A percentile compares a stretch with the other conserved stretches of the same genome.
Evolutionary conservation across 139 green algal genomes (phyloP).

Genomic region (Chlorella sp.): DNA sequence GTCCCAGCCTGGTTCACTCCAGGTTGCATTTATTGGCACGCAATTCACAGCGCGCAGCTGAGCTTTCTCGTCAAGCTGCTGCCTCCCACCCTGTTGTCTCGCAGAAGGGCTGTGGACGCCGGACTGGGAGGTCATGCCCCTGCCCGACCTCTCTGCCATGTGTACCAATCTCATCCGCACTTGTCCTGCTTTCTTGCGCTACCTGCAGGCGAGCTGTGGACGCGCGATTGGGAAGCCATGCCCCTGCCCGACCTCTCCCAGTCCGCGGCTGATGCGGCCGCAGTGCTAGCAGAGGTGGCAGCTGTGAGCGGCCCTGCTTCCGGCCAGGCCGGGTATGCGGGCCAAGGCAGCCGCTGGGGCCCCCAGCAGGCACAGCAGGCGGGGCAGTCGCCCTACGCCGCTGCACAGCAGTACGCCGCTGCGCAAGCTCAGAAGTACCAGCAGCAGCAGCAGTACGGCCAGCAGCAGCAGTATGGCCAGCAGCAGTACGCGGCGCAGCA

Average conservation of each 20-base stretch:
- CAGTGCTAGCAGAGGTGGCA: slow-evolving; percentile 18
- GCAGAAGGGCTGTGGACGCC: slow-evolving; percentile 58
- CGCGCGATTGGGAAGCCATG: slow-evolving; percentile 56
- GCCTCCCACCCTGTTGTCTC: neutral
- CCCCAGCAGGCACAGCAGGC: neutral
- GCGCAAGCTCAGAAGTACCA: neutral
- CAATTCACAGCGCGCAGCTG: too few relatives aligned
- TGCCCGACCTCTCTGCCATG: slow-evolving; percentile 50
- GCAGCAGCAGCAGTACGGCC: slow-evolving; percentile 9
- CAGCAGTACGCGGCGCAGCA: neutral
- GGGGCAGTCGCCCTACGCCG: neutral
- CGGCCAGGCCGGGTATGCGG: neutral
- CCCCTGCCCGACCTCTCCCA: slow-evolving; percentile 48
- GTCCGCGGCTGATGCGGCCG: slow-evolving; percentile 32
- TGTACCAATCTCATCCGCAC: too few relatives aligned
- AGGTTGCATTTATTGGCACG: too few relatives aligned
- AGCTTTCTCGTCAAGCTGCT: neutral
- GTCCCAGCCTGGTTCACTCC: too few relatives aligned
- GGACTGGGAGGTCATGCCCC: slow-evolving; percentile 57
- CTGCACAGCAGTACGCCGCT: neutral
- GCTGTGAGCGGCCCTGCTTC: neutral
- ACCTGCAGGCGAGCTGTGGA: slow-evolving; percentile 58
- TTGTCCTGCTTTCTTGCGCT: too few relatives aligned
- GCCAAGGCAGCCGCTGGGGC: neutral
- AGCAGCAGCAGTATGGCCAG: slow-evolving; percentile 3